Base-by-base conservation (phyloP, 768 basidiomycete genomes). In the Crepidotus variabilis region DNA sequence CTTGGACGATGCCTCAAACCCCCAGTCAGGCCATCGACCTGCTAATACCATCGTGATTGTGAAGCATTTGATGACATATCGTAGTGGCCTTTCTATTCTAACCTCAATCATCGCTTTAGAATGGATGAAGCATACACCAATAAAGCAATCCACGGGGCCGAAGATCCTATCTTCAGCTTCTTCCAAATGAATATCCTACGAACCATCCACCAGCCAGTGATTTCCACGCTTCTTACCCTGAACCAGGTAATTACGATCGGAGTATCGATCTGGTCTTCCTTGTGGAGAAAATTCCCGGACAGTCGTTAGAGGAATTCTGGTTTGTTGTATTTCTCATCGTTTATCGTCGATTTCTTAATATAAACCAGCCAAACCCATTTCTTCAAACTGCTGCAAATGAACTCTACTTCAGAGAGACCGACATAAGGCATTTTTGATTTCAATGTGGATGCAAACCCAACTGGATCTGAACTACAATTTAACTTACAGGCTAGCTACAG, bases 71-170 rank as follows among this genome's bases (percentile, higher is more conserved):
- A 62, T 72, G 43, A 70, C 68, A 56, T 69, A 69, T 45, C 58
- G 71, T 1, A 71, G 71, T 49, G 72, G 71, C 1, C 48, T 74
- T 70, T 65, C 46, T 72, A 73, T 47, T 59, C 61, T 7, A 61
- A 56, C 8, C 49, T 35, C 11, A 56, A 55, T 2, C 50, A 58
- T 24, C 52, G 51, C 14, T 49, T 21, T 46, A 60, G 36, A 13
- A 56, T 71, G 22, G 50, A 51, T 1, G 46, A 48, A 1, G 62
- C 60, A 11, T 72, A 71, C 57, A 50, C 57, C 10, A 60, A 58
- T 0, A 69, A 71, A 47, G 64, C 47, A 1, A 64, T 69, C 49
- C 60, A 67, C 16, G 56, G 64, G 43, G 52, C 64, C 8, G 50
- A 51, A 20, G 61, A 61, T 55, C 65, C 67, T 2, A 14, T 52